These are phyloP conservation scores for Hirsutella minnesotensis DNA, from an alignment of 2,329 filamentous ascomycete species.

Conservation along the genomic window DNA sequence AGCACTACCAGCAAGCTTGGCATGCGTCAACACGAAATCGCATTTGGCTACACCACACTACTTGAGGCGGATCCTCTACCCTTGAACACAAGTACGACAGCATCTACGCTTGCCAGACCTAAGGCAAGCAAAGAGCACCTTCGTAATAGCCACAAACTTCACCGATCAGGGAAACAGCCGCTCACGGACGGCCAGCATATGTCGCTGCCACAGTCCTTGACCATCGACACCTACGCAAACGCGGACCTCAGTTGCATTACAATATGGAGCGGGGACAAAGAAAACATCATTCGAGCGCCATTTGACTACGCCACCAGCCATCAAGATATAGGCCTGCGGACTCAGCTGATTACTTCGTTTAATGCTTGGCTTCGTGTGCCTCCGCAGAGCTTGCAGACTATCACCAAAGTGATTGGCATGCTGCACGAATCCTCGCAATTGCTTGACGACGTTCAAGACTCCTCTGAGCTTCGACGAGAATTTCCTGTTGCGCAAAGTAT, in stretches of 20 bases:
- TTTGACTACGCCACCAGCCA: constrained; percentile 71
- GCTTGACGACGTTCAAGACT: constrained; percentile 82
- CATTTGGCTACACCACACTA: no score
- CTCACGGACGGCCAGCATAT: no score
- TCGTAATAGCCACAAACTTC: constrained; percentile 20
- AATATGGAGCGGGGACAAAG: constrained; percentile 61
- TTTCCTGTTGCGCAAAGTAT: constrained; percentile 75
- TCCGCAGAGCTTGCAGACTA: constrained; percentile 53
- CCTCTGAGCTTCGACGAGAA: constrained; percentile 62
- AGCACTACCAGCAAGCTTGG: no score
- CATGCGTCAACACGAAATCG: no score
- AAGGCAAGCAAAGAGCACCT: no score
- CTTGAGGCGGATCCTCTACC: no score
- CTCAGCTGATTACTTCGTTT: constrained; percentile 69
- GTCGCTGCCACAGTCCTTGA: constrained; percentile 24
- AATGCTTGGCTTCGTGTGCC: constrained; percentile 72
- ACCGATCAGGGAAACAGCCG: constrained; percentile 6
- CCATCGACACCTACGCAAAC: constrained; percentile 39
- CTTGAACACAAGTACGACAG: no score
- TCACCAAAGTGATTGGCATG: constrained; percentile 73
- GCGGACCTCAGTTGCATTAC: constrained; percentile 42
- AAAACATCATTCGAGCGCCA: constrained; percentile 64
- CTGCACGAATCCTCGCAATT: constrained; percentile 75
- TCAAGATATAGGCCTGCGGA: constrained; percentile 75
- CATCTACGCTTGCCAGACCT: no score